phyloP scores from a whole-genome alignment of 805 yeast genomes.

The Wickerhamiella spandovensis region DNA sequence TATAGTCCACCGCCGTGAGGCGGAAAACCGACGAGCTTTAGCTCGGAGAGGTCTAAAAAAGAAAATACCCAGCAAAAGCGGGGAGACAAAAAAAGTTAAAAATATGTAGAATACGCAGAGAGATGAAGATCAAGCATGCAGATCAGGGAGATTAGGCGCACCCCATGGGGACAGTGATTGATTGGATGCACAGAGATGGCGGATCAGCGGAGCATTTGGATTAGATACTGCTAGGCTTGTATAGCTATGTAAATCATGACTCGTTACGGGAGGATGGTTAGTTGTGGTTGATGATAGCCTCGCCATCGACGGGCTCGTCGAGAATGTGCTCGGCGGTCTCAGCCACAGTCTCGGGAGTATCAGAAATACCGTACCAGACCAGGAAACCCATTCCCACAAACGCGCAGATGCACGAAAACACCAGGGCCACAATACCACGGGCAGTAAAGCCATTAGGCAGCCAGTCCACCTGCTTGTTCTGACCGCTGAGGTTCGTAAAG shows the following conservation, averaged over 20 bases:
- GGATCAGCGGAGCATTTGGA: too few species aligned
- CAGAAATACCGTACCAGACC: constrained; percentile 75
- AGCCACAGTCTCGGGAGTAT: constrained; percentile 24
- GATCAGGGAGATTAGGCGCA: too few species aligned
- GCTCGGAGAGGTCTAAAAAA: too few species aligned
- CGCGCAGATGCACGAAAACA: constrained; percentile 80
- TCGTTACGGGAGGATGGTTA: not conserved
- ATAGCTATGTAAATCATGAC: not conserved
- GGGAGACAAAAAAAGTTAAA: too few species aligned
- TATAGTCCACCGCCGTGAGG: too few species aligned
- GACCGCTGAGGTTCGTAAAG: constrained; percentile 53
- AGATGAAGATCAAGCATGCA: too few species aligned
- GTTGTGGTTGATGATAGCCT: not conserved
- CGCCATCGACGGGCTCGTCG: constrained; percentile 2
- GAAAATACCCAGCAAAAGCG: too few species aligned
- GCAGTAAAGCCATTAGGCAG: constrained; percentile 90
- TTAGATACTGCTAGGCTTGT: not conserved
- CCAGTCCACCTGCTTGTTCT: constrained; percentile 49
- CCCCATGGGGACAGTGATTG: too few species aligned
- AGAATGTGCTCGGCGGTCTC: constrained; percentile 12
- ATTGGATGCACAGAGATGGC: too few species aligned
- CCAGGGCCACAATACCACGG: constrained; percentile 86
- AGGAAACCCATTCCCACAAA: constrained; percentile 67
- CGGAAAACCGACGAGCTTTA: too few species aligned
- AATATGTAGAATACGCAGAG: too few species aligned